Percentiles rank a stretch among this genome's conserved stretches.
phyloP scores from a whole-genome alignment of 148 eudicot species.

The Chenopodium suecicum region DNA sequence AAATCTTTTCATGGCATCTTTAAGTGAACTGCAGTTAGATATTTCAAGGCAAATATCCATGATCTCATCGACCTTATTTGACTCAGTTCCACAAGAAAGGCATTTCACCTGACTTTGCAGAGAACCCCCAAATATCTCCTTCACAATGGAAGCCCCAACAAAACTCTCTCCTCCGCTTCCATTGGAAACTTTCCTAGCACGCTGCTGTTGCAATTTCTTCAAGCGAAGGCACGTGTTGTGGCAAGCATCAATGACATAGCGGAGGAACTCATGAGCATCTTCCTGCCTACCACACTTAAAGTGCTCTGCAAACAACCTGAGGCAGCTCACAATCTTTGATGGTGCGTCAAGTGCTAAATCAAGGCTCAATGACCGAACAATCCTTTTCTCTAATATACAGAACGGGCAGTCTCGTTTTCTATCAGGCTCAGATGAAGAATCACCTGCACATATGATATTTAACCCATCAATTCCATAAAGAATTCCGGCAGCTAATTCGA shows the following conservation, averaged over 20 bases:
- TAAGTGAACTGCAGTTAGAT: constrained; percentile 61
- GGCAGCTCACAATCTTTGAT: constrained; percentile 60
- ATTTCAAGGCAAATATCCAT: constrained; percentile 97
- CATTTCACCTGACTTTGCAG: constrained; percentile 97
- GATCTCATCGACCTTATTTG: constrained; percentile 95
- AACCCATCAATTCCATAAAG: background rate
- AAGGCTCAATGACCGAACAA: constrained; percentile 62
- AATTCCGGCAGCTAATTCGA: background rate
- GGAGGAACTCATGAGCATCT: constrained; percentile 97
- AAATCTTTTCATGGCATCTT: constrained; percentile 80
- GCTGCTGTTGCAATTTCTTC: constrained; percentile 71
- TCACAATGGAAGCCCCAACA: constrained; percentile 50
- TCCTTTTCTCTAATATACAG: constrained; percentile 85
- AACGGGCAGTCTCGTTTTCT: constrained; percentile 83
- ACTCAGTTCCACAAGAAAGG: constrained; percentile 78
- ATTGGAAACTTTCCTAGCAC: constrained; percentile 37
- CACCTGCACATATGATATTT: constrained; percentile 43
- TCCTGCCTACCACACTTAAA: constrained; percentile 83
- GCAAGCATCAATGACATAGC: constrained; percentile 92
- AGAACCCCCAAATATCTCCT: constrained; percentile 95
- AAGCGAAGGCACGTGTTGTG: constrained; percentile 83
- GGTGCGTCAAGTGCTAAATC: constrained; percentile 69
- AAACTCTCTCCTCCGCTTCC: constrained; percentile 45
- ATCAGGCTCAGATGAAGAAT: constrained; percentile 48
- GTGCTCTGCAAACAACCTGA: constrained; percentile 67